Evolutionary conservation across 2,329 filamentous ascomycete genomes (phyloP), one percentile per base, ranked within the genome.

Genomic region (Pseudogymnoascus sp.): DNA sequence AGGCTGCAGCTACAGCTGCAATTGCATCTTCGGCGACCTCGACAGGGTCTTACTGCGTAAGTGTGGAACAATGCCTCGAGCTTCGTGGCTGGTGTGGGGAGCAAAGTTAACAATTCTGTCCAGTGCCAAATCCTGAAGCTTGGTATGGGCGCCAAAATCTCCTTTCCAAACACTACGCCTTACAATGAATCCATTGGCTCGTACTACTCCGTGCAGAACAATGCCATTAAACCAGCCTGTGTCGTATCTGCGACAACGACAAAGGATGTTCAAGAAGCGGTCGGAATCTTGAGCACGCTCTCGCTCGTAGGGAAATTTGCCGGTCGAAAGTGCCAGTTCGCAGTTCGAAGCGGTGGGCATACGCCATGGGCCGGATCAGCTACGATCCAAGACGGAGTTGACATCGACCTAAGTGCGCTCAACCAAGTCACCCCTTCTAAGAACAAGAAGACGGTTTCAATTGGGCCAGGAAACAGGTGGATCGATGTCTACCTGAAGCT

Each of bases 301-400:
- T 59, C 50, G 5, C 24, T 62, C 4, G 47, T 31, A 3, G 47
- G 26, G 1, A 8, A 56, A 31, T 31, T 31, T 8, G 11, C 24
- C 13, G 47, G 47, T 31, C 8, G 4, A 1, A 66, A 73, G 56
- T 74, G 72, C 70, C 68, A 71, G 35, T 86, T 86, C 66, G 82
- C 83, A 6, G 72, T 83, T 67, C 81, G 82, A 67, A 80, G 80
- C 6, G 83, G 83, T 29, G 84, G 83, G 0, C 83, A 86, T 71
- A 82, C 80, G 63, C 79, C 82, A 3, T 83, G 84, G 68, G 76
- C 80, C 14, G 78, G 79, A 65, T 80, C 79, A 33, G 77, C 82
- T 14, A 69, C 65, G 3, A 85, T 81, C 59, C 72, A 77, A 8
- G 78, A 74, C 1, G 81, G 80, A 0, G 74, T 81, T 2, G 67